A percentile compares a stretch with the other conserved stretches of the same genome.
Conservation (phyloP, 169 alveolate genomes). For the Fabrea salina region DNA sequence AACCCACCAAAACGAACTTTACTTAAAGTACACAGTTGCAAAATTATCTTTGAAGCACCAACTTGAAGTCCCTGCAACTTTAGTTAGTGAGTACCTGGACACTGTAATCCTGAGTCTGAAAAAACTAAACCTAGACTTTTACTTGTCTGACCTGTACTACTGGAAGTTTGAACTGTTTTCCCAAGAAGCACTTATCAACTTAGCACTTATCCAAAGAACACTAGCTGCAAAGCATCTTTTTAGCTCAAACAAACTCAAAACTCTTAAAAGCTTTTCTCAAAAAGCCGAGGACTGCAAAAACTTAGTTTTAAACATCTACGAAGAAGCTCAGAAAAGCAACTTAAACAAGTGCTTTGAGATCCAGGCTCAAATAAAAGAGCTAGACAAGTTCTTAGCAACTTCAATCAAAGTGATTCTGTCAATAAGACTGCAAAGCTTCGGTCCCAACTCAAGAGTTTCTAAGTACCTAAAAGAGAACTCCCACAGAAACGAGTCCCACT, state of each 20-base stretch:
- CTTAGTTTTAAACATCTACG: no score
- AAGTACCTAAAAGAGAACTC: not conserved
- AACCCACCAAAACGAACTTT: not conserved
- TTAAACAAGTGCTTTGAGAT: no score
- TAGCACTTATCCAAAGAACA: not conserved
- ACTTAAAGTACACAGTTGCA: not conserved
- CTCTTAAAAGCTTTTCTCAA: no score
- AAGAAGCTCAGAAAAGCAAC: no score
- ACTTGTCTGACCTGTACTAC: not conserved
- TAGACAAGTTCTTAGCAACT: no score
- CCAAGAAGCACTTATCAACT: not conserved
- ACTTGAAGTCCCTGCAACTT: not conserved
- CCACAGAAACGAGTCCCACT: constrained; percentile 16
- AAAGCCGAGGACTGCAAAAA: no score
- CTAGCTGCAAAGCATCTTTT: no score
- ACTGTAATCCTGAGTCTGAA: not conserved
- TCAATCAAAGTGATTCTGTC: no score
- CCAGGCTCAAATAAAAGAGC: no score
- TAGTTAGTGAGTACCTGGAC: not conserved
- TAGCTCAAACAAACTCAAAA: no score
- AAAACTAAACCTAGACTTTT: not conserved
- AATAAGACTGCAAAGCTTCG: no score
- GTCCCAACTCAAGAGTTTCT: not conserved
- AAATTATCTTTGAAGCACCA: not conserved
- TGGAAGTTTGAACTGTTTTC: not conserved